Conservation (phyloP, 2,329 filamentous ascomycete species). For the Hymenoscyphus fraxineus region DNA sequence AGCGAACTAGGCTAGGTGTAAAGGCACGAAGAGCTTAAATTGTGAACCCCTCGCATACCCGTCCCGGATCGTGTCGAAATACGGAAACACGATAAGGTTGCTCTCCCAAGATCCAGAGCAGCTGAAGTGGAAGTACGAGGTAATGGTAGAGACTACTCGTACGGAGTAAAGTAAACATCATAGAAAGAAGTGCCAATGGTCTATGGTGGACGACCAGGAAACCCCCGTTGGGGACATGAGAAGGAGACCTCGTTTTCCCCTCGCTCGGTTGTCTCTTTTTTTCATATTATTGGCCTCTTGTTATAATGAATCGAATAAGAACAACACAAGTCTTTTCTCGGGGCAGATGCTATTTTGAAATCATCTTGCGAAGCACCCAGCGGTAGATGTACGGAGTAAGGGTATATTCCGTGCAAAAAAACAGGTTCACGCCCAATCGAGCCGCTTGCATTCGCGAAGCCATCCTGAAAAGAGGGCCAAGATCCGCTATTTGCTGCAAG, state of each 20-base stretch:
- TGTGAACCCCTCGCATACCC: background rate
- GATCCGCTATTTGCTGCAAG: background rate
- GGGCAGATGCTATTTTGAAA: background rate
- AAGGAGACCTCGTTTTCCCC: no score
- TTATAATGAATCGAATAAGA: no score
- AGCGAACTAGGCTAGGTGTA: background rate
- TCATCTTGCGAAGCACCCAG: background rate
- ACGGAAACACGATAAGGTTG: background rate
- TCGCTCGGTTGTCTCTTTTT: background rate
- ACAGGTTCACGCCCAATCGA: background rate
- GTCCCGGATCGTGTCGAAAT: background rate
- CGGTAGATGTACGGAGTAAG: no score
- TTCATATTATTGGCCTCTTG: background rate
- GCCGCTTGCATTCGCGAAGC: background rate
- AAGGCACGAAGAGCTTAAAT: conserved; percentile 1
- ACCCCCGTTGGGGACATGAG: no score
- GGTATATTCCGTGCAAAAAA: background rate
- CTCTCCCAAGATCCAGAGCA: background rate
- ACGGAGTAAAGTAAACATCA: no score
- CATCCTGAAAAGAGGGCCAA: background rate
- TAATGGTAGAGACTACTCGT: no score
- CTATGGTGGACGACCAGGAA: no score
- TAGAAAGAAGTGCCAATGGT: no score
- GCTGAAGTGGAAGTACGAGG: no score
- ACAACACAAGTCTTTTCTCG: background rate